Base-by-base conservation (phyloP, 148 eudicot species). In the Silene uniflora region DNA sequence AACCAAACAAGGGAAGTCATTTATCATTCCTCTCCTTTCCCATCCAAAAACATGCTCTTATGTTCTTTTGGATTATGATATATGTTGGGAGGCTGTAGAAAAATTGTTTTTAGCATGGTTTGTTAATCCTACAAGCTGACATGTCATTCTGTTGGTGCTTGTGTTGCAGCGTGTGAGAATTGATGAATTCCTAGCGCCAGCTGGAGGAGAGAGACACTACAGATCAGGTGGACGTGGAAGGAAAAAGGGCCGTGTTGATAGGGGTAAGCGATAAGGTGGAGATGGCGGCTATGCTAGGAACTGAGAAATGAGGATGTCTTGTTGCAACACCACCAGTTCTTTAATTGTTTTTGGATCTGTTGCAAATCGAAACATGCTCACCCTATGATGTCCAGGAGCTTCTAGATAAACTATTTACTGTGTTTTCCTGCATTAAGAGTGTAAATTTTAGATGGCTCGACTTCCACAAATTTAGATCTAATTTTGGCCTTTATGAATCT, bases 111-210 rank as follows among this genome's bases (percentile, higher is more conserved):
- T 18, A 10, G n/a, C n/a, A n/a, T n/a, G n/a, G n/a, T n/a, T n/a
- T n/a, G n/a, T 25, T 7, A 35, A 18, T 17, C 47, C 2, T 67
- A 7, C 42, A 22, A 4, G 19, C 52, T 67, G 69, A 65, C 64
- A 24, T 24, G 19, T 13, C 17, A 52, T 52, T 16, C 46, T 18
- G 14, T 46, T 18, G 22, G n/a, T 62, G 13, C n/a, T 42, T 17
- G 10, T 47, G 32, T 62, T 72, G 5, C 82, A 88, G 90, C 71
- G 84, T 13, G 81, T 88, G 76, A 88, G 88, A 85, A 86, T 88
- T 17, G 81, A 86, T 59, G 87, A 88, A 77, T 88, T 88, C 62
- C 80, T 88, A 71, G 86, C 81, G 85, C 89, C 91, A 21, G 79
- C 83, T 21, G 89, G 84, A 1, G 85, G 86, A n/a, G 91, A 84